phyloP scores from a whole-genome alignment of 768 basidiomycete genomes.

The Clitopilus passeckerianus region DNA sequence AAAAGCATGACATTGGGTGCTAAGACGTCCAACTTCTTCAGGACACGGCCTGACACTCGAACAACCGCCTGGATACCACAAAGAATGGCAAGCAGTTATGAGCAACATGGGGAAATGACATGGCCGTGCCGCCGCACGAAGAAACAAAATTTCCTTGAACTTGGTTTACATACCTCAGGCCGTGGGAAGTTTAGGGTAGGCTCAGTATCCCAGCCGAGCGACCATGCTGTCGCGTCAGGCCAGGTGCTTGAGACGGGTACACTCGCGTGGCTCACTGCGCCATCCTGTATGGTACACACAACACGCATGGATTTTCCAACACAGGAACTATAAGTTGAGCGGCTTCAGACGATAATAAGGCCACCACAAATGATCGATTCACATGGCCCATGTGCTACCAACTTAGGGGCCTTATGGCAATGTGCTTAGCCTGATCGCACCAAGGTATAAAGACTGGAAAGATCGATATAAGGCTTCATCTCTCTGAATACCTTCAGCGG shows the following conservation, averaged over 20 bases:
- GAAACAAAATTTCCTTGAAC: constrained; percentile 16
- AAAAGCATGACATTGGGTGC: constrained; percentile 62
- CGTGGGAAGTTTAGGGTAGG: constrained; percentile 41
- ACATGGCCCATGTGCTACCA: constrained; percentile 1
- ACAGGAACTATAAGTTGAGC: neutral
- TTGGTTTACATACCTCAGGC: constrained; percentile 8
- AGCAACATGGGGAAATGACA: constrained; percentile 83
- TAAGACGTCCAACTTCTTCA: constrained; percentile 76
- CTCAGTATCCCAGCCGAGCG: neutral
- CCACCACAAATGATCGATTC: neutral
- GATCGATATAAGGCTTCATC: neutral
- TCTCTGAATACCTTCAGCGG: neutral
- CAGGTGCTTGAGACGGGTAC: neutral
- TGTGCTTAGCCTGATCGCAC: neutral
- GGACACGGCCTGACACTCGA: constrained; percentile 88
- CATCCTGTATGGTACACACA: neutral
- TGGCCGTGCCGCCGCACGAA: constrained; percentile 83
- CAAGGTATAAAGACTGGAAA: neutral
- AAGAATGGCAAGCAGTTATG: constrained; percentile 51
- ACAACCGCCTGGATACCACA: constrained; percentile 56
- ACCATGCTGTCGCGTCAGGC: neutral
- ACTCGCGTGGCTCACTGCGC: neutral
- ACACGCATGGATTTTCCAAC: neutral
- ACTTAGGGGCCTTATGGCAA: neutral
- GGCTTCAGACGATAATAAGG: neutral